Conservation (phyloP, 2,329 filamentous ascomycete genomes). For the Phaeosphaeria sp. region DNA sequence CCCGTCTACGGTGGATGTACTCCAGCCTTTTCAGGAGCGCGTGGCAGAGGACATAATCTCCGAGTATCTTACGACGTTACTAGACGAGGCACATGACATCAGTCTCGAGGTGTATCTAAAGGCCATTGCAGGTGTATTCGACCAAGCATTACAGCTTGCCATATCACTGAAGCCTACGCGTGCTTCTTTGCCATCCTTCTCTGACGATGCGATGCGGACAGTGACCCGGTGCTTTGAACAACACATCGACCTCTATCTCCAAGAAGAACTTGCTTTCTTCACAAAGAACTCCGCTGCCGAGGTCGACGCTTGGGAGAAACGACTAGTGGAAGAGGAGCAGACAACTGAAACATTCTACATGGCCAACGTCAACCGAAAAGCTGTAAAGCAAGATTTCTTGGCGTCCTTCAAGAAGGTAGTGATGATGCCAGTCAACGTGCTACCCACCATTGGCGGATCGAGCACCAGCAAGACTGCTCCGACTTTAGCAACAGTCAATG, state of each 20-base stretch:
- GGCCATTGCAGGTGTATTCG: slow-evolving; percentile 85
- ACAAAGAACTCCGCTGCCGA: slow-evolving; percentile 76
- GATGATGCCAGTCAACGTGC: slow-evolving; percentile 96
- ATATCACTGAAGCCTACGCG: slow-evolving; percentile 73
- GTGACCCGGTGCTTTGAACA: slow-evolving; percentile 82
- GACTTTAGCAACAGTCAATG: slow-evolving; percentile 28
- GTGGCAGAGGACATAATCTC: slow-evolving; percentile 81
- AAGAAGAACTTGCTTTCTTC: slow-evolving; percentile 90
- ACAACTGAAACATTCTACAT: slow-evolving; percentile 93
- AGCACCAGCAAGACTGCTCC: slow-evolving; percentile 47
- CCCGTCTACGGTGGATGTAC: slow-evolving; percentile 71
- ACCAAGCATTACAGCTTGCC: slow-evolving; percentile 81
- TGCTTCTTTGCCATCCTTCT: slow-evolving; percentile 66
- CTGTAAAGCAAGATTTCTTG: slow-evolving; percentile 94
- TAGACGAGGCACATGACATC: slow-evolving; percentile 84
- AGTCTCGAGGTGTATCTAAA: slow-evolving; percentile 81
- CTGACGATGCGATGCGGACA: slow-evolving; percentile 70
- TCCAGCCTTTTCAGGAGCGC: slow-evolving; percentile 81
- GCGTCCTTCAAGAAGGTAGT: slow-evolving; percentile 98
- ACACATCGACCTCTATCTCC: slow-evolving; percentile 90
- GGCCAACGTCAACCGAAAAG: slow-evolving; percentile 92
- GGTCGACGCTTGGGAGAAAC: slow-evolving; percentile 88
- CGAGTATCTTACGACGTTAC: slow-evolving; percentile 83
- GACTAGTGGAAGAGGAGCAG: slow-evolving; percentile 88
- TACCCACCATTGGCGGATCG: slow-evolving; percentile 67